Evolutionary conservation across 169 alveolate species (phyloP), one percentile per base, ranked within the genome.

Genomic region (Plasmodium adleri): DNA sequence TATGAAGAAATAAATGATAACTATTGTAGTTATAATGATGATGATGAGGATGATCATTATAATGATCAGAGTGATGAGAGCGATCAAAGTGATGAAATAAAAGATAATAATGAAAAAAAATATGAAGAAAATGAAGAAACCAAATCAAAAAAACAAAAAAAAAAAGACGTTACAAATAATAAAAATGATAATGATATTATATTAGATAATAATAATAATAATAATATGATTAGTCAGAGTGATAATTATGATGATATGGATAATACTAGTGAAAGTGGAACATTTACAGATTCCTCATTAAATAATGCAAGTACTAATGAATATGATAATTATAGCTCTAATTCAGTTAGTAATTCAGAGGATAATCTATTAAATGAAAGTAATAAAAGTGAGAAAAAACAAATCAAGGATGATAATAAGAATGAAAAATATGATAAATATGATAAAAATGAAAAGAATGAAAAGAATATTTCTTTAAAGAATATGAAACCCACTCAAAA

Each of bases 171-270:
- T 70, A 50, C 45, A 15, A 22, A 43, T 17, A 22, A 39, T n/a
- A n/a, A n/a, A 12, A 15, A 12, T 68, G 15, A 70, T 49, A 7
- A 70, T 70, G 49, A 70, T 70, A 45, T 10, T 47, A 12, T 45
- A 17, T 17, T 15, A 8, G 13, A 70, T 47, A 70, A 68, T 20
- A 45, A 43, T 68, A 32, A 70, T 70, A 43, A 15, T 47, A 43
- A 12, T 45, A 15, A 70, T 60, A 60, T n/a, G 0, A 60, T 1
- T 20, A 17, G 70, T n/a, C 22, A 17, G 15, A 49, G 20, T 66
- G 45, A 7, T 10, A 72, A 22, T 9, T 17, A 26, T 60, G 32
- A 26, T n/a, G 32, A 20, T 12, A 1, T 15, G 8, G n/a, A 17
- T 60, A 60, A 60, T 26, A 12, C 43, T 0, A 12, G 62, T 52